Base-by-base conservation (phyloP, 2,329 filamentous ascomycete genomes). In the Venturia nashicola region DNA sequence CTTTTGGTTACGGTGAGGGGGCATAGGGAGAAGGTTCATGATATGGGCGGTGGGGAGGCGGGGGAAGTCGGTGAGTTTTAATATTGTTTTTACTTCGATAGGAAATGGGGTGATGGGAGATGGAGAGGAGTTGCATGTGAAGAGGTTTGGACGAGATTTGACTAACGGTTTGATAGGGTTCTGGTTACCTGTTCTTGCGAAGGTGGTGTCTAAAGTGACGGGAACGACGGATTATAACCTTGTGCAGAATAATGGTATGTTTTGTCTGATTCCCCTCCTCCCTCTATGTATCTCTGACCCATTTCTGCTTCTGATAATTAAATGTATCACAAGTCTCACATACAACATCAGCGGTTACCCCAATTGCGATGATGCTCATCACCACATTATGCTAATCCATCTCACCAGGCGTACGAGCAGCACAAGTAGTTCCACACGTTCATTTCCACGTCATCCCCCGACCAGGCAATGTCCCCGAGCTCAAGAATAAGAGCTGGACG, bases 361-460 rank as follows among this genome's bases (percentile, higher is more conserved):
- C 3, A 8, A 20, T 61, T 7, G 18, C 59, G 39, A 16, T 16
- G 3, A 59, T 46, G 5, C 4, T n/a, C 5, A 8, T 9, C n/a
- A 20, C 12, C 60, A 63, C 23, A 20, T 61, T 40, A 32, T 16
- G 27, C 51, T 27, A 46, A 27, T 34, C 36, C 39, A 59, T 60
- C 39, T 23, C n/a, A 23, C 6, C 36, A 85, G 84, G 93, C 18
- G 86, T 86, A 3, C 85, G 91, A 40, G 93, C 93, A 2, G 91
- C 91, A 2, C 93, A 97, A 77, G 91, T 96, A 18, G 91, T 97
- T 1, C 88, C 89, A 27, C 93, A 97, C 74, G 87, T 95, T 60
- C 93, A 99, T 75, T 97, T 95, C 73, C 94, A 99, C 70, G 83
- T 97, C 62, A 95, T 99, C 42, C 93, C 93, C 0, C 79, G 93